Evolutionary conservation across 768 basidiomycete species (phyloP).

Genomic region (Phallus indusiatus): DNA sequence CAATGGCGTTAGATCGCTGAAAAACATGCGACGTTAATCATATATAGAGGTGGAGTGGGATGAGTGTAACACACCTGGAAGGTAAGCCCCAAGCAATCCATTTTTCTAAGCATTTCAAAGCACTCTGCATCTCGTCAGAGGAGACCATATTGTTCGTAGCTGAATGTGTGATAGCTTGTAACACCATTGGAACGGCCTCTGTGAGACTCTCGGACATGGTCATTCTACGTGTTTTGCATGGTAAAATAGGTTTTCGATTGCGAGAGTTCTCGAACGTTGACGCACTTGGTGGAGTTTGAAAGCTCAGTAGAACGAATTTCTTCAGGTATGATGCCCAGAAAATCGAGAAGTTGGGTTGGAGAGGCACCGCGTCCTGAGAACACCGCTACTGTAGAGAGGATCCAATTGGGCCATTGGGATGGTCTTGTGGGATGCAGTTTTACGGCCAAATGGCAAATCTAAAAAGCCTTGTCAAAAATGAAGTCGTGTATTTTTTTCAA

Average conservation of each 20-base stretch:
- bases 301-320: conserved; percentile 73
- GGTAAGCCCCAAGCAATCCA: conserved; percentile 68
- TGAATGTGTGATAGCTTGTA: conserved; percentile 53
- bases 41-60: background rate
- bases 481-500: background rate
- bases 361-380: conserved; percentile 53
- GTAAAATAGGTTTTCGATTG: background rate
- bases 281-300: conserved; percentile 62
- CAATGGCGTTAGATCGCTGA: conserved; percentile 55
- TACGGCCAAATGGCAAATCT: conserved; percentile 39
- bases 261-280: conserved; percentile 11
- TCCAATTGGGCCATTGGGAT: conserved; percentile 68
- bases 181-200: conserved; percentile 61
- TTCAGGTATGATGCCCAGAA: conserved; percentile 76
- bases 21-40: background rate
- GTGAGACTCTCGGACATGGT: conserved; percentile 57
- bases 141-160: conserved; percentile 32
- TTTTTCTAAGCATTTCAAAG: conserved; percentile 70
- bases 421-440: conserved; percentile 53
- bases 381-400: conserved; percentile 50
- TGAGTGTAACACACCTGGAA: conserved; percentile 42
- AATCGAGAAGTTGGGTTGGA: conserved; percentile 57
- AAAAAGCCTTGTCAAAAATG: background rate
- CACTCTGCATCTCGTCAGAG: conserved; percentile 50
- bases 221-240: conserved; percentile 29